Evolutionary conservation across 2,329 filamentous ascomycete genomes (phyloP), one percentile per base, ranked within the genome.

Genomic region (Chaetomium sp.): DNA sequence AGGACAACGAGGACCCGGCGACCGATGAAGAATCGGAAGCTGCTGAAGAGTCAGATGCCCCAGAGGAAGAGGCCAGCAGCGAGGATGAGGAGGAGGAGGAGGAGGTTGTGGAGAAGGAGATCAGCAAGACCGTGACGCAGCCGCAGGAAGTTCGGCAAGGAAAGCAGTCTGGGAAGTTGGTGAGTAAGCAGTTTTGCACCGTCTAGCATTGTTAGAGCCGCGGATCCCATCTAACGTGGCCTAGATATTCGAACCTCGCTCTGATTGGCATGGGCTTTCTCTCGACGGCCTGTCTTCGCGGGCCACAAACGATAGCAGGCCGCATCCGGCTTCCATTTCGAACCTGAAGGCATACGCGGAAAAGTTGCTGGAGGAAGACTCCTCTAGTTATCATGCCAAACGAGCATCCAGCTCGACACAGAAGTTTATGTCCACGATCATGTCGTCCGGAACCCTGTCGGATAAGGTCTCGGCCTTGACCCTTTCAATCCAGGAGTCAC

Each of bases 401-500:
- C 81, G 90, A 63, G 87, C 91, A 7, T 87, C 91, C 58, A 92
- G 92, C 29, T 95, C 94, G 2, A 94, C 93, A 49, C 91, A 96
- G 78, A 96, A 93, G 76, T 99, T 99, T 81, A 89, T 98, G 82
- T 92, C 93, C 1, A 96, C 93, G 21, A 97, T 99, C 75, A 97
- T 98, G 91, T 83, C 92, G 10, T 96, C 93, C 1, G 95, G 95
- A 82, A 99, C 96, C 10, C 86, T 98, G 71, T 96, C 93, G 63
- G 95, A 99, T 77, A 98, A 97, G 77, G 90, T 98, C 51, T 99
- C 95, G 2, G 96, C 95, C 3, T 82, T 99, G 73, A 99, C 95
- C 4, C 82, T 99, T 70, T 90, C 95, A 63, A 88, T 97, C 13
- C 96, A 99, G 79, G 95, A 99, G 77, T 98, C 96, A 9, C 95